Conservation (phyloP, 345 rosid genomes). For the Cochlearia excelsa region DNA sequence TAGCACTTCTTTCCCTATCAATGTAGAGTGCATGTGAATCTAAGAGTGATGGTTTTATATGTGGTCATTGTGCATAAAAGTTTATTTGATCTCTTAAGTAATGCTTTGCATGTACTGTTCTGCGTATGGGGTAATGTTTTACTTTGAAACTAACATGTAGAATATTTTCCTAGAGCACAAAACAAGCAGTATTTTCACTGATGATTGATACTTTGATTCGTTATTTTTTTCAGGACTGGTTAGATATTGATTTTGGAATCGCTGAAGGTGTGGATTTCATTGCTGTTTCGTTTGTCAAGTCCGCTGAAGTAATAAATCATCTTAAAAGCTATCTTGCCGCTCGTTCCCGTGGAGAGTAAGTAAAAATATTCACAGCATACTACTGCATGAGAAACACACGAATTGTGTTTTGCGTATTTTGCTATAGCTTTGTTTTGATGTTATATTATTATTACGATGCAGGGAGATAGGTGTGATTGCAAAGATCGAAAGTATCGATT, state of each 20-base stretch:
- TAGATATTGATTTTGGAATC: conserved; percentile 98
- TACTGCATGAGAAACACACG: conserved; percentile 5
- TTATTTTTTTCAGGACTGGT: conserved; percentile 74
- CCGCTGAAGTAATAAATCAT: conserved; percentile 95
- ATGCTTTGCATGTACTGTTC: background rate
- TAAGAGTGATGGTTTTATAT: background rate
- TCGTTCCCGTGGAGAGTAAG: conserved; percentile 70
- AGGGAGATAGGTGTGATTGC: conserved; percentile 92
- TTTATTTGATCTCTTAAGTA: background rate
- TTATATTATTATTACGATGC: conserved; percentile 19
- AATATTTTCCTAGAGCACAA: background rate
- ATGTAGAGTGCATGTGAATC: background rate
- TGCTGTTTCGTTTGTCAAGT: conserved; percentile 96
- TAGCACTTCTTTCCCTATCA: background rate
- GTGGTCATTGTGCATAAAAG: background rate
- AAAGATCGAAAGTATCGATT: conserved; percentile 94
- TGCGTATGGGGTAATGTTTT: too few species aligned
- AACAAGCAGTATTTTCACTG: background rate
- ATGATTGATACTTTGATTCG: background rate
- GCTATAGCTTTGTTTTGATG: background rate
- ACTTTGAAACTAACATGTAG: background rate
- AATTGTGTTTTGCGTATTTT: background rate
- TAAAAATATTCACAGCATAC: conserved; percentile 9
- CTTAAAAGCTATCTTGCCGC: conserved; percentile 97
- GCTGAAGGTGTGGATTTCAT: conserved; percentile 95